Conservation (phyloP, 495 filamentous ascomycete species). For the Penicillium verhagenii region DNA sequence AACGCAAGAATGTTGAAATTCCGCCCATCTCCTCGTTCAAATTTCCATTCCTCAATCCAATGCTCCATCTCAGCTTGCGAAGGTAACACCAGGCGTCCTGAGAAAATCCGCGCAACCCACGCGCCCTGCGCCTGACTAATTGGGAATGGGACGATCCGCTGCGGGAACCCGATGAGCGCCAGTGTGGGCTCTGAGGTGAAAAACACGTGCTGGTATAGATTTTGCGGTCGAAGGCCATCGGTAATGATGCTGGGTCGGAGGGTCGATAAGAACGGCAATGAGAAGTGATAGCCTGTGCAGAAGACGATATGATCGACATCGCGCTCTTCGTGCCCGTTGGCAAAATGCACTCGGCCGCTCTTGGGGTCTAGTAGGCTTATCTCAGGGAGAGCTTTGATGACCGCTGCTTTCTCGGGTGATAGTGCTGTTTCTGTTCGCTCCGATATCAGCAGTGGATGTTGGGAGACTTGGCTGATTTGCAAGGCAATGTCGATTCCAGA, state of each 20-base stretch:
- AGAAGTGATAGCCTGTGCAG: constrained; percentile 14
- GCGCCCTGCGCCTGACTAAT: constrained; percentile 12
- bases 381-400: constrained; percentile 5
- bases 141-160: constrained; percentile 11
- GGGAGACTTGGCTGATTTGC: constrained; percentile 8
- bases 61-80: constrained; percentile 4
- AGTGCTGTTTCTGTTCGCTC: constrained; percentile 6
- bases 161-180: constrained; percentile 7
- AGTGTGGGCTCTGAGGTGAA: constrained; percentile 8
- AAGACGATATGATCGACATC: constrained; percentile 10
- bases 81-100: constrained; percentile 2
- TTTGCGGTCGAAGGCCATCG: constrained; percentile 7
- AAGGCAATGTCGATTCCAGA: constrained; percentile 11
- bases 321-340: constrained; percentile 4
- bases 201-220: constrained; percentile 10
- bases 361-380: neutral
- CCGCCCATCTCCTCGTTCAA: constrained; percentile 1
- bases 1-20: constrained; percentile 9
- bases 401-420: constrained; percentile 1
- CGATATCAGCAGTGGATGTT: constrained; percentile 10
- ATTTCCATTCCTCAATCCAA: constrained; percentile 9
- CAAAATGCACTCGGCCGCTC: constrained; percentile 1
- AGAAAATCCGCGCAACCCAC: constrained; percentile 10
- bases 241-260: constrained; percentile 6
- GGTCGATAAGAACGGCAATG: constrained; percentile 7